A percentile compares a stretch with the other conserved stretches of the same genome.
Evolutionary conservation across 2,329 filamentous ascomycete species (phyloP).

Genomic region (Monosporascus ibericus): DNA sequence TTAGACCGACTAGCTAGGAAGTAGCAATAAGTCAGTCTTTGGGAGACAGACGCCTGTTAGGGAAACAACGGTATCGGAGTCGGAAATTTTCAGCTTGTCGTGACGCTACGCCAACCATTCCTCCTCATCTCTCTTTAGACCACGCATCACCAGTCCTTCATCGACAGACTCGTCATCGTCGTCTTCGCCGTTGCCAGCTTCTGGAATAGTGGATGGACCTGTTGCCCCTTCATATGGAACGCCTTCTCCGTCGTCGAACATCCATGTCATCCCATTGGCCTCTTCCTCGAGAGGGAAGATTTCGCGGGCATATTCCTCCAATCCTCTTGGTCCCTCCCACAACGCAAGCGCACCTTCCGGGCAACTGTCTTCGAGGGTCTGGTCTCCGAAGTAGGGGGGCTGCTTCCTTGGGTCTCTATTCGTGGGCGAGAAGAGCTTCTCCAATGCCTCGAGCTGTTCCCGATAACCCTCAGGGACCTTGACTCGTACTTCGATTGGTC

Average conservation of each 20-base stretch:
- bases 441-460: slow-evolving; percentile 71
- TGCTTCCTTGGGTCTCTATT: slow-evolving; percentile 49
- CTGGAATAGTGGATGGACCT: slow-evolving; percentile 36
- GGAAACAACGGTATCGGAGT: neutral
- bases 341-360: slow-evolving; percentile 72
- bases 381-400: slow-evolving; percentile 58
- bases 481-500: slow-evolving; percentile 77
- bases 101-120: slow-evolving; percentile 49
- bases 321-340: slow-evolving; percentile 85
- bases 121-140: slow-evolving; percentile 51
- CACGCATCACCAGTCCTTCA: slow-evolving; percentile 53
- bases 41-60: neutral
- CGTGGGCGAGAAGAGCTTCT: slow-evolving; percentile 49
- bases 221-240: slow-evolving; percentile 17
- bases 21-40: too few species aligned
- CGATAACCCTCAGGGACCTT: slow-evolving; percentile 83
- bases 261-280: slow-evolving; percentile 91
- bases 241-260: slow-evolving; percentile 55
- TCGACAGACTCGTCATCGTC: slow-evolving; percentile 46
- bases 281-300: slow-evolving; percentile 93
- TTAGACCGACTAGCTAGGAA: too few species aligned
- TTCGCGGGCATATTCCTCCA: slow-evolving; percentile 92
- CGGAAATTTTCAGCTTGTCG: neutral
- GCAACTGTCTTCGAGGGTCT: slow-evolving; percentile 53
- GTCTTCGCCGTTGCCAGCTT: slow-evolving; percentile 36